Evolutionary conservation across 768 basidiomycete genomes (phyloP).

Genomic region (Royoungia palumana): DNA sequence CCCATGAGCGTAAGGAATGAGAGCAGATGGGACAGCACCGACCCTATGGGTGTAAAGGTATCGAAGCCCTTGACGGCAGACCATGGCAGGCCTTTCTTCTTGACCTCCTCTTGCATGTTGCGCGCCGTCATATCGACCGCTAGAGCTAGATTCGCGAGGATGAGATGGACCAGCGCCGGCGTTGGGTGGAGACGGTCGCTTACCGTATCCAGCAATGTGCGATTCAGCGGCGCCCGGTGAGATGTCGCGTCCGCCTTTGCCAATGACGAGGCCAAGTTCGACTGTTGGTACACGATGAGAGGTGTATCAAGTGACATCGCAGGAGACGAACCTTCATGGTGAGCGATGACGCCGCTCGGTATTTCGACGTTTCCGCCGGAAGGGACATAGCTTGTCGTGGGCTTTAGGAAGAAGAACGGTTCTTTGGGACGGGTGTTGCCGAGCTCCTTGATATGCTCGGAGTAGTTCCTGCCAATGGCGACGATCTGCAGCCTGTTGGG

Average conservation of each 20-base stretch:
- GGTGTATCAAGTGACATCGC: too few species aligned
- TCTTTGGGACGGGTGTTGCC: conserved; percentile 83
- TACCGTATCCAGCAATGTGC: conserved; percentile 92
- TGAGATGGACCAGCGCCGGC: background rate
- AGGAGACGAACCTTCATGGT: conserved; percentile 75
- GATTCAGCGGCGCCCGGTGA: conserved; percentile 63
- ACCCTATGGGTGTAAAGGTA: conserved; percentile 93
- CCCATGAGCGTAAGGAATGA: background rate
- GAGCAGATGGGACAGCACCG: conserved; percentile 7
- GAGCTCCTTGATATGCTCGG: conserved; percentile 87
- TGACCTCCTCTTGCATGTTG: conserved; percentile 90
- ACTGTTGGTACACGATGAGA: conserved; percentile 60
- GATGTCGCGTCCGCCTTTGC: conserved; percentile 83
- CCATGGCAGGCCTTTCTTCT: conserved; percentile 96
- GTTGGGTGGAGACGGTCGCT: conserved; percentile 11
- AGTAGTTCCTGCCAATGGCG: conserved; percentile 94
- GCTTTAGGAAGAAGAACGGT: conserved; percentile 99
- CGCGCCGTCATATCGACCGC: conserved; percentile 97
- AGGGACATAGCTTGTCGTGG: conserved; percentile 82
- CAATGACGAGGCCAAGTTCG: conserved; percentile 96
- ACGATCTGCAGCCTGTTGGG: conserved; percentile 58
- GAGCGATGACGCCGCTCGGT: conserved; percentile 76
- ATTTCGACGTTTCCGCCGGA: conserved; percentile 83
- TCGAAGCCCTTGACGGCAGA: conserved; percentile 96
- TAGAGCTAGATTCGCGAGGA: conserved; percentile 53